These are phyloP conservation scores for Coprinopsis sp. DNA, from an alignment of 768 basidiomycete genomes.

Conservation along the genomic window DNA sequence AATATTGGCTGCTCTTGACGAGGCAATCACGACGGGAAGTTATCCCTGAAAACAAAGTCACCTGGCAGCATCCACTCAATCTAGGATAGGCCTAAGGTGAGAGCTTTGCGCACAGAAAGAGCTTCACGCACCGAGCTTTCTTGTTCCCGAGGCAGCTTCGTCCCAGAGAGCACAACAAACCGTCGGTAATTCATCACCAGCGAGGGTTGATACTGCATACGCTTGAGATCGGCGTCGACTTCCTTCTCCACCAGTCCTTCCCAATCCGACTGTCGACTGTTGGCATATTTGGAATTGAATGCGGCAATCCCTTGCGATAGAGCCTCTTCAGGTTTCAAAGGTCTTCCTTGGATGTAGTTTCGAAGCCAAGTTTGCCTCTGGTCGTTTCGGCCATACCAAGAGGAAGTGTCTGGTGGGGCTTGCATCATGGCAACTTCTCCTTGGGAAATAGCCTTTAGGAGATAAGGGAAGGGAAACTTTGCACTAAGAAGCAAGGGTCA, in stretches of 20 bases:
- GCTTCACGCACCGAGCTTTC: constrained; percentile 4
- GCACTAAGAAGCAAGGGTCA: constrained; percentile 25
- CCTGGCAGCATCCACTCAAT: constrained; percentile 48
- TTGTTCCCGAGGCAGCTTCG: not conserved
- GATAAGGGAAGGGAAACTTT: constrained; percentile 32
- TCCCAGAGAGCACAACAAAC: constrained; percentile 52
- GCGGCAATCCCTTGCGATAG: constrained; percentile 39
- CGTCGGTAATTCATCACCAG: constrained; percentile 61
- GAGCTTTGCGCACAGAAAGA: not conserved
- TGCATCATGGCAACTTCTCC: constrained; percentile 51
- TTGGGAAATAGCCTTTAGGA: constrained; percentile 48
- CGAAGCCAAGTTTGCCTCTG: constrained; percentile 33
- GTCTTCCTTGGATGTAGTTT: constrained; percentile 27
- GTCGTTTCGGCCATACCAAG: constrained; percentile 17
- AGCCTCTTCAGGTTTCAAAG: constrained; percentile 33
- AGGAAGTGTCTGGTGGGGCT: constrained; percentile 38
- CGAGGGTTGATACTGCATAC: constrained; percentile 58
- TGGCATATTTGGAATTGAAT: constrained; percentile 35
- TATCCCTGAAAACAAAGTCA: constrained; percentile 57
- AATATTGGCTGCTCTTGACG: too few species aligned
- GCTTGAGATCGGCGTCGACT: constrained; percentile 43
- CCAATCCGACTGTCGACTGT: constrained; percentile 28
- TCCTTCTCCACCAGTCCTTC: constrained; percentile 36
- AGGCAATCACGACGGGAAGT: constrained; percentile 16
- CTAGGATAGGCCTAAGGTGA: constrained; percentile 29